A percentile compares a stretch with the other conserved stretches of the same genome.
phyloP scores from a whole-genome alignment of 2,329 filamentous ascomycete genomes.

The Fusarium fracticaudum region DNA sequence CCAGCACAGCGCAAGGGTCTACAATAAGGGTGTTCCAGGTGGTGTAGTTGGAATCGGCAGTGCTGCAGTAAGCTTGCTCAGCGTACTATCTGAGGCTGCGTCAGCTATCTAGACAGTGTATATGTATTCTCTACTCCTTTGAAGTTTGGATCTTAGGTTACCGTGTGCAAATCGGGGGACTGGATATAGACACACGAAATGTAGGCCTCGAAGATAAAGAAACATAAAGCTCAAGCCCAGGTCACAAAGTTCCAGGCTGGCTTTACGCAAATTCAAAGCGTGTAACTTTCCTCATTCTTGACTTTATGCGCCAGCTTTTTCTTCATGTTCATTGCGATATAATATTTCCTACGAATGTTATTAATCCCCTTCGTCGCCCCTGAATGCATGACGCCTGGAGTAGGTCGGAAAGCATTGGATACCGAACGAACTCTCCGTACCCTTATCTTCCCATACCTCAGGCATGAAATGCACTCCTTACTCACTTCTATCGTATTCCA shows the following conservation, averaged over 20 bases:
- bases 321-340: neutral
- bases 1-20: neutral
- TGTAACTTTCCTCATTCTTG: rapidly evolving
- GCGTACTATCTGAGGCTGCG: neutral
- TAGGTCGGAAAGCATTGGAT: neutral
- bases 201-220: neutral
- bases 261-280: neutral
- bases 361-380: rapidly evolving
- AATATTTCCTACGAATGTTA: neutral
- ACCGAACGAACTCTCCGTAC: neutral
- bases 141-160: neutral
- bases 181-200: too few relatives aligned
- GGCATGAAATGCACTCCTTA: rapidly evolving
- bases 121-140: neutral
- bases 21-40: neutral
- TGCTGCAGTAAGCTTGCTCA: neutral
- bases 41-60: neutral
- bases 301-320: rapidly evolving
- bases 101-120: rapidly evolving
- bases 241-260: neutral
- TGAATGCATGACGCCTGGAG: neutral
- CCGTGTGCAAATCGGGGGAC: too few relatives aligned
- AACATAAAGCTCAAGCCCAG: neutral
- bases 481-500: neutral
- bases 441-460: too few relatives aligned